phyloP scores from a whole-genome alignment of 257 asterid genomes.

The Solanum pennellii region DNA sequence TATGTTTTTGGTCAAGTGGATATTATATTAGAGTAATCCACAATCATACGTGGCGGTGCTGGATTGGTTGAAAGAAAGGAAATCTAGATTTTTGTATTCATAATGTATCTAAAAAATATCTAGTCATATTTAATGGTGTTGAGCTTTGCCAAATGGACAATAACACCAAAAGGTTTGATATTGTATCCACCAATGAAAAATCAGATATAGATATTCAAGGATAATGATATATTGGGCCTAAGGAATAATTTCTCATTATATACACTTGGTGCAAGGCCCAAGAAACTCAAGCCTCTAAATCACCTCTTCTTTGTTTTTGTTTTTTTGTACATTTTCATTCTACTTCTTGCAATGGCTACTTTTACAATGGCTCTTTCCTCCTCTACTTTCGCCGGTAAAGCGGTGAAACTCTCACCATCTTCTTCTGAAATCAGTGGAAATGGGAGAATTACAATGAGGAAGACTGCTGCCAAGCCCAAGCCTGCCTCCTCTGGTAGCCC shows the following conservation, averaged over 20 bases:
- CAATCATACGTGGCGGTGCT: not conserved
- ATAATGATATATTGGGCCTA: not conserved
- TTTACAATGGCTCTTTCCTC: slow-evolving; percentile 51
- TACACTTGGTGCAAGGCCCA: not conserved
- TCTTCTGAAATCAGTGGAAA: slow-evolving; percentile 10
- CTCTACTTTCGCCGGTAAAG: slow-evolving; percentile 33
- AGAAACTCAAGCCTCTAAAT: not conserved
- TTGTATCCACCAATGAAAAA: not conserved
- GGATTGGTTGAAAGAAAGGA: not conserved
- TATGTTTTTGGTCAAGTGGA: not conserved
- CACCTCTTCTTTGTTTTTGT: not conserved
- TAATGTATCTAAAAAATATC: not conserved
- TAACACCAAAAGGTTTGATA: not conserved
- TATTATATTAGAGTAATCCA: not conserved
- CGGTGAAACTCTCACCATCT: slow-evolving; percentile 28
- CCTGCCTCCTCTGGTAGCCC: slow-evolving; percentile 25
- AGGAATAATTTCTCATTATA: not conserved
- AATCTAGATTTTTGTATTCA: not conserved
- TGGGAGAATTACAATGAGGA: slow-evolving; percentile 30
- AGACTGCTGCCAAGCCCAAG: slow-evolving; percentile 7
- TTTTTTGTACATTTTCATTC: too few species aligned
- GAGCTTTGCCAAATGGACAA: not conserved
- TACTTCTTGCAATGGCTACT: slow-evolving; percentile 27
- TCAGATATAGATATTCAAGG: not conserved
- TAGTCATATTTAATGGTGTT: not conserved